phyloP scores from a whole-genome alignment of 495 filamentous ascomycete genomes.

The Hyaloscypha finlandica region DNA sequence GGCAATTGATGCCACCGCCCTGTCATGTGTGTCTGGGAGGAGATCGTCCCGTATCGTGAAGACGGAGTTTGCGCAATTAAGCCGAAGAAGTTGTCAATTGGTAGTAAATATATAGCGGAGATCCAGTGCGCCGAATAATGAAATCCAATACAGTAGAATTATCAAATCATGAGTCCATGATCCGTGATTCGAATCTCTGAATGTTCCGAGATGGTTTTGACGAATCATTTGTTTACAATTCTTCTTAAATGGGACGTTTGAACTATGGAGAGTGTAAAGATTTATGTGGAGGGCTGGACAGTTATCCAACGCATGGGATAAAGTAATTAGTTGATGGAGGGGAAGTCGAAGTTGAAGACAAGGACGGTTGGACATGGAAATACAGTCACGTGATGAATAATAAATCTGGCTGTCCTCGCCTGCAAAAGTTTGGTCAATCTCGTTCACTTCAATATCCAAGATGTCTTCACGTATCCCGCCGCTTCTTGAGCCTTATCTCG shows the following conservation, averaged over 20 bases:
- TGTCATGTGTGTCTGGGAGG: constrained; percentile 45
- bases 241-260: too few relatives aligned
- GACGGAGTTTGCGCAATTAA: background rate
- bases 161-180: background rate
- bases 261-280: too few relatives aligned
- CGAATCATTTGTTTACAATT: background rate
- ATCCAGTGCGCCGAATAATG: background rate
- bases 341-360: too few relatives aligned
- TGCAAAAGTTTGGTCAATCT: too few relatives aligned
- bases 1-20: constrained; percentile 46
- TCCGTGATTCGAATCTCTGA: background rate
- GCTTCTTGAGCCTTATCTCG: constrained; percentile 67
- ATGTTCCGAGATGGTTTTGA: background rate
- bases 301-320: too few relatives aligned
- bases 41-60: background rate
- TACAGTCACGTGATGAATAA: background rate
- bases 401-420: background rate
- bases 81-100: background rate
- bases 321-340: too few relatives aligned
- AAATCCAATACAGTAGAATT: background rate
- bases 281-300: too few relatives aligned
- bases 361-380: too few relatives aligned
- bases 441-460: background rate
- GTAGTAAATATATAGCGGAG: background rate
- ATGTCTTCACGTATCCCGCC: constrained; percentile 57